Conservation (phyloP, 2,329 filamentous ascomycete species). For the Diaporthe sp. region DNA sequence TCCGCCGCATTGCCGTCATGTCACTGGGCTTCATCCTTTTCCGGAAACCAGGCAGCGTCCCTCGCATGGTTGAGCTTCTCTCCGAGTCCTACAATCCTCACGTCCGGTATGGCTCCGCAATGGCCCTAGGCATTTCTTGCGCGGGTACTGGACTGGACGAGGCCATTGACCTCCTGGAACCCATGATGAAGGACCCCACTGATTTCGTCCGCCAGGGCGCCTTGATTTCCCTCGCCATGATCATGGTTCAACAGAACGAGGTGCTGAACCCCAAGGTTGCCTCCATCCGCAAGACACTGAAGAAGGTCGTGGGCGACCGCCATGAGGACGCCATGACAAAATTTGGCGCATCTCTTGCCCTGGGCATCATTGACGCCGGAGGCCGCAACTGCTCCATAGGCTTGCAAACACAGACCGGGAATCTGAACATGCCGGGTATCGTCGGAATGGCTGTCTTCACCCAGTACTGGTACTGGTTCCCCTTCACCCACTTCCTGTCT, state of each 20-base stretch:
- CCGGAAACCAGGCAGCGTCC: slow-evolving; percentile 95
- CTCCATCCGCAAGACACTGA: slow-evolving; percentile 89
- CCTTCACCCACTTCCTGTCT: slow-evolving; percentile 95
- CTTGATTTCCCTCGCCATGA: slow-evolving; percentile 94
- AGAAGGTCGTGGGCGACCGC: slow-evolving; percentile 92
- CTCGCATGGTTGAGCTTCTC: slow-evolving; percentile 97
- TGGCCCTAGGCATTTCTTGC: slow-evolving; percentile 98
- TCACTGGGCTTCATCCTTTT: slow-evolving; percentile 98
- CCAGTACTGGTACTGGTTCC: slow-evolving; percentile 99
- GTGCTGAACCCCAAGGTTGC: slow-evolving; percentile 97
- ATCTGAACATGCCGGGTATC: slow-evolving; percentile 98
- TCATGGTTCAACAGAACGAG: slow-evolving; percentile 99
- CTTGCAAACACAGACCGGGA: slow-evolving; percentile 96
- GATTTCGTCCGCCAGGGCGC: slow-evolving; percentile 98
- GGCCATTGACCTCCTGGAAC: slow-evolving; percentile 95
- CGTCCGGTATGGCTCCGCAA: slow-evolving; percentile 95
- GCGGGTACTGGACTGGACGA: slow-evolving; percentile 96
- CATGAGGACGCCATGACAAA: slow-evolving; percentile 99
- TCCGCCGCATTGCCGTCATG: slow-evolving; percentile 95
- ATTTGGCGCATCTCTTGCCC: slow-evolving; percentile 91
- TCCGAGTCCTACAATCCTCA: slow-evolving; percentile 99
- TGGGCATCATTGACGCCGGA: slow-evolving; percentile 97
- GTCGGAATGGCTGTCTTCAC: slow-evolving; percentile 98
- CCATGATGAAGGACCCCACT: slow-evolving; percentile 99
- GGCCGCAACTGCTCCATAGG: slow-evolving; percentile 99